Evolutionary conservation across 139 green algal species (phyloP).

Genomic region (Chlorella sp.): DNA sequence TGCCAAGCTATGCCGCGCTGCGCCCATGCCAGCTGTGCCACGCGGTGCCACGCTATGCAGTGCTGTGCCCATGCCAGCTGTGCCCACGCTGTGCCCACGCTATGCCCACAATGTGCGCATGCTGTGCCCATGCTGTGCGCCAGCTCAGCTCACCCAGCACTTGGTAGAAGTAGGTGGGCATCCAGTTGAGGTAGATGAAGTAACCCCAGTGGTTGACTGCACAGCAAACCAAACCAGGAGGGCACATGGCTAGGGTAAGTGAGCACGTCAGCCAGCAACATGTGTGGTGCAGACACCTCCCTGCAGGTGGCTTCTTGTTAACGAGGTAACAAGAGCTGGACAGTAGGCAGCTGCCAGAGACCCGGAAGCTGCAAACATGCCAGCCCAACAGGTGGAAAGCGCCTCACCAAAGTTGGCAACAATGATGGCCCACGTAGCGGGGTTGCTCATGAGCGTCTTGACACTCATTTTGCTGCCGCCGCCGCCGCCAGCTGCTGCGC

Average conservation of each 20-base stretch:
- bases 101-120: too few species aligned
- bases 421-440: slow-evolving; percentile 87
- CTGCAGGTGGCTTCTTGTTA: too few species aligned
- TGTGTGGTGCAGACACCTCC: not conserved
- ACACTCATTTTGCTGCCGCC: slow-evolving; percentile 29
- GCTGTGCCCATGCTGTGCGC: not conserved
- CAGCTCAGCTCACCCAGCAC: slow-evolving; percentile 42
- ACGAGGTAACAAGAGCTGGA: too few species aligned
- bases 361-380: not conserved
- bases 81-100: too few species aligned
- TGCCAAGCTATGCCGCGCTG: too few species aligned
- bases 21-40: too few species aligned
- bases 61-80: too few species aligned
- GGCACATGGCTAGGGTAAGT: too few species aligned
- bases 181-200: slow-evolving; percentile 97
- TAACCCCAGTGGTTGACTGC: slow-evolving; percentile 87
- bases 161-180: slow-evolving; percentile 91
- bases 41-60: too few species aligned
- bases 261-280: too few species aligned
- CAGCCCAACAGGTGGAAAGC: not conserved
- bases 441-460: slow-evolving; percentile 60
- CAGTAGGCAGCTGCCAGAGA: not conserved
- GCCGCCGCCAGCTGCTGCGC: not conserved
- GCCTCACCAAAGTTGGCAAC: slow-evolving; percentile 73
- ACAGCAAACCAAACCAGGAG: too few species aligned